phyloP scores from a whole-genome alignment of 1,284 basidiomycete genomes.

The Phellopilus nigrolimitatus region DNA sequence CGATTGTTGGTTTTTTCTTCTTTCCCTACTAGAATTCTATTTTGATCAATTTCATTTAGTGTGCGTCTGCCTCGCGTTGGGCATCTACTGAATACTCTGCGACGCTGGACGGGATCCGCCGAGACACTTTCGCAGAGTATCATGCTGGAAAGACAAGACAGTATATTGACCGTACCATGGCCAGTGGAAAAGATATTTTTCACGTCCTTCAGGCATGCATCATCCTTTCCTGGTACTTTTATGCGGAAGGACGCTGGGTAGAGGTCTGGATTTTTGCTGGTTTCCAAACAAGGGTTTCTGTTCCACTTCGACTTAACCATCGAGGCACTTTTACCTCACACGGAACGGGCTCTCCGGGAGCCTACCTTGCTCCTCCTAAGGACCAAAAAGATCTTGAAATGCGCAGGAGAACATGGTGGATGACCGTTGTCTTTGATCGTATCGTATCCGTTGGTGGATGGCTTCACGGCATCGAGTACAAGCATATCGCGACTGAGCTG shows the following conservation, averaged over 20 bases:
- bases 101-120: constrained; percentile 64
- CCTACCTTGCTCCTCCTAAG: constrained; percentile 74
- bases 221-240: constrained; percentile 82
- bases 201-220: constrained; percentile 80
- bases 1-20: constrained; percentile 47
- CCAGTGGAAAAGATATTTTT: constrained; percentile 79
- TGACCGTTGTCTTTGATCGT: constrained; percentile 79
- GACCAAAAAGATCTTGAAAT: constrained; percentile 69
- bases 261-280: constrained; percentile 87
- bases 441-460: constrained; percentile 85
- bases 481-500: constrained; percentile 75
- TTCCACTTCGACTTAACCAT: constrained; percentile 77
- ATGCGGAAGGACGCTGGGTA: constrained; percentile 83
- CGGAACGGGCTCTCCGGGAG: constrained; percentile 59
- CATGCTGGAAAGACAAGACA: constrained; percentile 79
- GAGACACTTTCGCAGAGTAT: constrained; percentile 77
- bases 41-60: constrained; percentile 38
- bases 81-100: constrained; percentile 62
- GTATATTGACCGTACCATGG: constrained; percentile 81
- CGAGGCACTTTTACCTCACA: constrained; percentile 74
- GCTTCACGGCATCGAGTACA: constrained; percentile 77
- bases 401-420: constrained; percentile 80
- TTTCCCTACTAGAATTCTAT: constrained; percentile 1
- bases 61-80: constrained; percentile 81
- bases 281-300: constrained; percentile 78